Evolutionary conservation across 441 rosid species (phyloP), one percentile per base, ranked within the genome.

Genomic region (Populus hybrid): DNA sequence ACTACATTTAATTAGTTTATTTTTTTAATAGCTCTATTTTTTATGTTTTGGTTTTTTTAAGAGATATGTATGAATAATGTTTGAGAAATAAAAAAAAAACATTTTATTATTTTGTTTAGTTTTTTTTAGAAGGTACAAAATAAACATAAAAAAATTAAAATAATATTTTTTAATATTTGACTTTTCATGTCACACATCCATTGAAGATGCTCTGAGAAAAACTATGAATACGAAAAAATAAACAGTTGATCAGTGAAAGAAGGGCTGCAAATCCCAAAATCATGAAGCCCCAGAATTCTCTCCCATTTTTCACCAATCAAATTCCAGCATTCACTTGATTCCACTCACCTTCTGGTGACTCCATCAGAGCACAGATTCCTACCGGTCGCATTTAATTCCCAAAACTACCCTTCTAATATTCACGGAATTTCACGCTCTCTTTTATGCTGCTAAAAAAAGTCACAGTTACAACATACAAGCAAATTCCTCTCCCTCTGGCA

Each of bases 321-420:
- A 28, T 70, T 32, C 6, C 66, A 21, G 72, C 14, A 26, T 67
- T 67, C 65, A 6, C 24, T n/a, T 14, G n/a, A 10, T 12, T 73
- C 63, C 24, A 28, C 28, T 74, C 74, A 12, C 70, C 46, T 67
- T 1, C 1, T 2, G 0, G 18, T 79, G 16, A 73, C 26, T 61
- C 14, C 69, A 79, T 61, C 70, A 64, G 59, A 8, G n/a, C 66
- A 1, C 42, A 20, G 78, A 63, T 64, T 75, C 80, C 61, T 12
- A 8, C 35, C 34, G 69, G n/a, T 57, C 1, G 24, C 24, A 0
- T 32, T 2, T 32, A 72, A 68, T 83, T 28, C 80, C 91, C 61
- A 18, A 77, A 84, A 78, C 14, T 88, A 65, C 87, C 95, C 92
- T 82, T 64, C 18, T 7, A 78, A 70, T 61, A 73, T 81, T 73